Conservation (phyloP, 768 basidiomycete species). For the Mycena crocata region DNA sequence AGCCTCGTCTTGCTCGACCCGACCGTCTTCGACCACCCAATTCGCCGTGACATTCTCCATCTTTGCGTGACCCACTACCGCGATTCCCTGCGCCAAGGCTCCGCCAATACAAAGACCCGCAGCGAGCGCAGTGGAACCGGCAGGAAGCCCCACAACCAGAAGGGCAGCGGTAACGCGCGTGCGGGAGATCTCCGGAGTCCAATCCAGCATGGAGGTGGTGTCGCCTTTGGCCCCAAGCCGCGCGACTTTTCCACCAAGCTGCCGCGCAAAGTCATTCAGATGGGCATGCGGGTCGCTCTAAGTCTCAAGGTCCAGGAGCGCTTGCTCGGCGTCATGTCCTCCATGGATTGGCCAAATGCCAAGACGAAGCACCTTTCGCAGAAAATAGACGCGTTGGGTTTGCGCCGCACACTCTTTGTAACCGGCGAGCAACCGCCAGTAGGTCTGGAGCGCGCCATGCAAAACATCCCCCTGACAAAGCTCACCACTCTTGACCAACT, state of each 20-base stretch:
- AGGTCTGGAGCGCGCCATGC: conserved; percentile 69
- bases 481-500: conserved; percentile 73
- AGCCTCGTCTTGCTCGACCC: conserved; percentile 76
- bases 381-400: conserved; percentile 72
- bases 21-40: conserved; percentile 88
- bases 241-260: conserved; percentile 93
- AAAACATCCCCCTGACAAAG: conserved; percentile 79
- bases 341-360: conserved; percentile 74
- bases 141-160: conserved; percentile 89
- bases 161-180: conserved; percentile 91
- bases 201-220: conserved; percentile 91
- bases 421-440: conserved; percentile 70
- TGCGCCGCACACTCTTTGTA: conserved; percentile 82
- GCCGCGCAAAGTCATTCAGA: conserved; percentile 90
- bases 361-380: conserved; percentile 78
- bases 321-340: conserved; percentile 79
- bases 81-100: conserved; percentile 91
- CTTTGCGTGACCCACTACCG: conserved; percentile 90
- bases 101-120: conserved; percentile 91
- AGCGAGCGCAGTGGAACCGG: conserved; percentile 92
- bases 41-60: conserved; percentile 93
- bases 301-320: conserved; percentile 85
- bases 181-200: conserved; percentile 90
- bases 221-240: conserved; percentile 91
- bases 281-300: conserved; percentile 93